Conservation (phyloP, 305 asterid genomes). For the Withania somnifera region DNA sequence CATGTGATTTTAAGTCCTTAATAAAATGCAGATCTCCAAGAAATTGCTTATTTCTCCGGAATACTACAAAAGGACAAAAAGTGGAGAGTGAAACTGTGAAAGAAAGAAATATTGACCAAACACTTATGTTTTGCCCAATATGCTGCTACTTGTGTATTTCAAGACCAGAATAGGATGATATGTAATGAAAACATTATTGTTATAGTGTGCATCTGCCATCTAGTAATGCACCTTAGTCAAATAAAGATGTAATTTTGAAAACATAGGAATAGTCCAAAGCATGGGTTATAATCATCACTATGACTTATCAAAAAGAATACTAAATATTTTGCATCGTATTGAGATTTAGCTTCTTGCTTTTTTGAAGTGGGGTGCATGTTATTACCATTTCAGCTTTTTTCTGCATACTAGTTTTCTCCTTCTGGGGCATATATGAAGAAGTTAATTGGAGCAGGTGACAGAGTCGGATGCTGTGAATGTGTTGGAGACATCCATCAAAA, state of each 20-base stretch:
- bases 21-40: not conserved
- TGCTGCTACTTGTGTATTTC: not conserved
- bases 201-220: not conserved
- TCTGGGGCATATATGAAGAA: not conserved
- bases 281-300: not conserved
- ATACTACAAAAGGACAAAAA: not conserved
- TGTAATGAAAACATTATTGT: not conserved
- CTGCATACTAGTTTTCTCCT: not conserved
- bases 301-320: not conserved
- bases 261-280: not conserved
- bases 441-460: constrained; percentile 61
- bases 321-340: not conserved
- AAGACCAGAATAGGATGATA: not conserved
- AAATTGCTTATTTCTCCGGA: not conserved
- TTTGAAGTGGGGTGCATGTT: not conserved
- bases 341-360: not conserved
- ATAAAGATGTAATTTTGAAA: not conserved
- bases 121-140: not conserved
- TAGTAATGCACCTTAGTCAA: not conserved
- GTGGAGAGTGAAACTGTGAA: not conserved
- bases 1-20: not conserved
- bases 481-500: constrained; percentile 58
- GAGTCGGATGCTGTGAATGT: constrained; percentile 85
- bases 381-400: not conserved
- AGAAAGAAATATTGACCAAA: not conserved